Evolutionary conservation across 805 yeast species (phyloP).

Genomic region (Ogataea polymorpha): DNA sequence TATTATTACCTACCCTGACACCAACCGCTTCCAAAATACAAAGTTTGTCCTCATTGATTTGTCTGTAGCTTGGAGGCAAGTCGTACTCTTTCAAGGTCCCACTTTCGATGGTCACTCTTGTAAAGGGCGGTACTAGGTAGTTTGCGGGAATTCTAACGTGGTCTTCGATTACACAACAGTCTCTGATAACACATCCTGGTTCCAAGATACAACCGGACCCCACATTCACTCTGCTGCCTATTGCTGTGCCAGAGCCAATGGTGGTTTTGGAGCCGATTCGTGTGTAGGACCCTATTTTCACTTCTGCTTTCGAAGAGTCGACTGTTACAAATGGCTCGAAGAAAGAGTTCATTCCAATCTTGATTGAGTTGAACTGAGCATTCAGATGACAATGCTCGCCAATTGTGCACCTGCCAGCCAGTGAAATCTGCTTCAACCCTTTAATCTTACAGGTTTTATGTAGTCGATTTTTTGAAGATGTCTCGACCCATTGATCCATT

Average conservation of each 20-base stretch:
- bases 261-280: constrained; percentile 37
- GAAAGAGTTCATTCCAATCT: constrained; percentile 46
- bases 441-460: constrained; percentile 41
- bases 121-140: constrained; percentile 50
- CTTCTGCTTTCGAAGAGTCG: constrained; percentile 33
- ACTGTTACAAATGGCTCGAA: constrained; percentile 32
- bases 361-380: constrained; percentile 20
- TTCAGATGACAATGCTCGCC: constrained; percentile 29
- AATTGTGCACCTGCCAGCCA: constrained; percentile 47
- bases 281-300: constrained; percentile 46
- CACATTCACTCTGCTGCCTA: constrained; percentile 50
- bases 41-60: constrained; percentile 22
- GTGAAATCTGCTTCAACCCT: constrained; percentile 42
- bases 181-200: constrained; percentile 42
- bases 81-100: constrained; percentile 9
- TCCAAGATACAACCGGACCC: constrained; percentile 41
- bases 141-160: constrained; percentile 41
- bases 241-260: constrained; percentile 33
- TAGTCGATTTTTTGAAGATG: constrained; percentile 49
- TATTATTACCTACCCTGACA: not conserved
- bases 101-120: constrained; percentile 33
- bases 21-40: constrained; percentile 6
- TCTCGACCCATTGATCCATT: constrained; percentile 41
- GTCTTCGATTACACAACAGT: constrained; percentile 46
- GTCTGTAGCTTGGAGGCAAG: constrained; percentile 30